Conservation (phyloP, 2,329 filamentous ascomycete genomes). For the Xylariales sp. region DNA sequence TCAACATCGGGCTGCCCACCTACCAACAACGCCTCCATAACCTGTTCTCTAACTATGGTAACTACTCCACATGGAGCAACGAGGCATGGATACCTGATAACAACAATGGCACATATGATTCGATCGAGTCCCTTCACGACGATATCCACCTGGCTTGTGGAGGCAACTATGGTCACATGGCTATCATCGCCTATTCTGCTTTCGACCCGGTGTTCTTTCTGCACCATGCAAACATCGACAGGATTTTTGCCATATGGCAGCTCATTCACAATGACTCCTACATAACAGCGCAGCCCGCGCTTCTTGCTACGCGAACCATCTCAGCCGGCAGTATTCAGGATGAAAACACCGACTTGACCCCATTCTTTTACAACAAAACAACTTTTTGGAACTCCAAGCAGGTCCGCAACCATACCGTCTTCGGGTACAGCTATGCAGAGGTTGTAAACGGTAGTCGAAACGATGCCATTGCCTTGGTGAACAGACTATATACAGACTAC, state of each 20-base stretch:
- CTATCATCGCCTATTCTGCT: conserved; percentile 64
- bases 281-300: conserved; percentile 51
- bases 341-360: conserved; percentile 55
- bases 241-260: conserved; percentile 75
- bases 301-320: conserved; percentile 59
- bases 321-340: conserved; percentile 49
- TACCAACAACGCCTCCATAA: conserved; percentile 63
- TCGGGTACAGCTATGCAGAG: conserved; percentile 75
- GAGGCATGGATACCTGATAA: conserved; percentile 54
- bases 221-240: conserved; percentile 73
- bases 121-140: conserved; percentile 62
- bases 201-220: conserved; percentile 80
- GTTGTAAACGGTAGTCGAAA: conserved; percentile 37
- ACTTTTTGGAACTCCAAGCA: conserved; percentile 65
- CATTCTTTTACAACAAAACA: conserved; percentile 60
- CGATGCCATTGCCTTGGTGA: conserved; percentile 6
- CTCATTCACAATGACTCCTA: conserved; percentile 64
- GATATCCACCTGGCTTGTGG: conserved; percentile 53
- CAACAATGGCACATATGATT: conserved; percentile 52
- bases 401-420: conserved; percentile 52
- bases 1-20: conserved; percentile 48
- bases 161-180: conserved; percentile 59
- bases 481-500: conserved; percentile 23
- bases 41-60: conserved; percentile 61
- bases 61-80: conserved; percentile 67